Evolutionary conservation across 768 basidiomycete species (phyloP), one percentile per base, ranked within the genome.

Genomic region (Boletus rex-veris): DNA sequence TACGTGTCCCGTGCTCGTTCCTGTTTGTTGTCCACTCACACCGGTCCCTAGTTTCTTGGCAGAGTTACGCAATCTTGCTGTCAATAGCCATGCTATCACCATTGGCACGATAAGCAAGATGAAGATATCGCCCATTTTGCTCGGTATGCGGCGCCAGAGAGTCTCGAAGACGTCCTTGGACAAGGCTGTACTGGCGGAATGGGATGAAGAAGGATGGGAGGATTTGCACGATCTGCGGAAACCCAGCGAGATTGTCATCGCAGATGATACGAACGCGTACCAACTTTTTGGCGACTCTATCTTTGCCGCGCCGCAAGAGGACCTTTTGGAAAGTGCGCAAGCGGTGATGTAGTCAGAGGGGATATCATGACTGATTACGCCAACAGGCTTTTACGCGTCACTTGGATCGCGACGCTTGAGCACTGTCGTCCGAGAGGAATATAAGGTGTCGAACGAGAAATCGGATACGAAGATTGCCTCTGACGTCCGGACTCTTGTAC

Each of bases 241-340:
- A 57, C 82, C 92, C 0, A 76, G 76, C 42, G 80, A 90, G 62
- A 83, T 93, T 8, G 81, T 91, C 26, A 80, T 97, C 44, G 88
- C 90, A 4, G 95, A 99, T 66, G 92, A 97, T 64, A 85, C 85
- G 10, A 88, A 90, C 46, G 75, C 85, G 5, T 83, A 86, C 61
- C 86, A 90, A 57, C 75, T 86, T 12, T 97, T 97, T 65, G 84
- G 86, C 5, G 84, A 85, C 42, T 78, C 79, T 3, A 74, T 96
- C 15, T 90, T 86, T 64, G 81, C 80, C 3, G 90, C 88, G 9
- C 89, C 91, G 0, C 90, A 96, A 69, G 95, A 98, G 67, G 92
- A 96, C 60, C 76, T 92, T 8, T 76, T 98, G 11, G 96, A 98
- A 82, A 80, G 86, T 90, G 58, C 50, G 64, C 4, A 37, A 11